phyloP scores from a whole-genome alignment of 116 monocot species.

The Zostera marina region DNA sequence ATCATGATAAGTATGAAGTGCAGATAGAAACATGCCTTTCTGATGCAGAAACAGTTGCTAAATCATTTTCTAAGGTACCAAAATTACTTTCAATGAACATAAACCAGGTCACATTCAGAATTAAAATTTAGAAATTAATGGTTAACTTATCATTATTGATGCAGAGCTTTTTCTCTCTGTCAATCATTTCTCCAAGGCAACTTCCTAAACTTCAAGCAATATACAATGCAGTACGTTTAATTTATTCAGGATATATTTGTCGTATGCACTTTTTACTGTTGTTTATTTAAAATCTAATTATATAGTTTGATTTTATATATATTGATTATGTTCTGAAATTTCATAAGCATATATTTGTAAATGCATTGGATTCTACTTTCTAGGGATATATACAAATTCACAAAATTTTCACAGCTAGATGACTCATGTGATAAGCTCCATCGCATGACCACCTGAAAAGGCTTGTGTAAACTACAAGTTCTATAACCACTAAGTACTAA shows the following conservation, averaged over 20 bases:
- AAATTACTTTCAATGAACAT: background rate
- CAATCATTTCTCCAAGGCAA: slow-evolving; percentile 83
- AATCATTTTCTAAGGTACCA: slow-evolving; percentile 62
- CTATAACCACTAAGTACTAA: too few species aligned
- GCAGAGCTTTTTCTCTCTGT: slow-evolving; percentile 64
- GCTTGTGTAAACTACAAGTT: too few species aligned
- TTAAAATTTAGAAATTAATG: background rate
- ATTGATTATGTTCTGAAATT: too few species aligned
- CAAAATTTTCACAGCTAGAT: too few species aligned
- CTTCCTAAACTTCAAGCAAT: slow-evolving; percentile 73
- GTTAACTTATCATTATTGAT: slow-evolving; percentile 1
- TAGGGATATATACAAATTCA: too few species aligned
- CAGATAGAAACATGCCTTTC: slow-evolving; percentile 38
- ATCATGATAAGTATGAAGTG: slow-evolving; percentile 36
- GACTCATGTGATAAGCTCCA: too few species aligned
- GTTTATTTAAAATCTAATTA: background rate
- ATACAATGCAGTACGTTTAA: slow-evolving; percentile 64
- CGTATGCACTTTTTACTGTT: background rate
- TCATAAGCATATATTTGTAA: too few species aligned
- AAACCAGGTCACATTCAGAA: background rate
- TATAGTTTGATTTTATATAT: background rate
- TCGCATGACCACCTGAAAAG: too few species aligned
- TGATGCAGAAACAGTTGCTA: slow-evolving; percentile 90
- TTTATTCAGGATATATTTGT: background rate
- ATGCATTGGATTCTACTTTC: too few species aligned